Evolutionary conservation across 139 green algal genomes (phyloP), one percentile per base, ranked within the genome.

Genomic region (Haematococcus sp.): DNA sequence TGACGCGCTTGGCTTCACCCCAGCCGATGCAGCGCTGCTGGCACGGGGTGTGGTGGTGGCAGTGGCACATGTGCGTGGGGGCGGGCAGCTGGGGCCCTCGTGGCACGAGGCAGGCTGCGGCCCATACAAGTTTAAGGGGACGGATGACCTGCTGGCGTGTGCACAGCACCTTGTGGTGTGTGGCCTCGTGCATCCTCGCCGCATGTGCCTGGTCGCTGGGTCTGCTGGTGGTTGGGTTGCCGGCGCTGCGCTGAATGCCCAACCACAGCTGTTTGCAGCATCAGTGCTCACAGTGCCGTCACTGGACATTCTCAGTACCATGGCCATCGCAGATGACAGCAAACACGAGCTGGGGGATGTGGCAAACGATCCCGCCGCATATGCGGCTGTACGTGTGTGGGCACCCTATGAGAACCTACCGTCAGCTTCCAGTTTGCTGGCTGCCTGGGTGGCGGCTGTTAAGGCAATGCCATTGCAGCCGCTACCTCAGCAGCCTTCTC

Each of bases 21-120:
- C 68, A 2, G 25, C 49, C 25, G 34, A n/a, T 22, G 23, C 58
- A 2, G 58, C 58, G 4, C 66, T 80, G 55, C 32, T 80, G 66
- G 51, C 27, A 11, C 55, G 55, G 19, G 74, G 74, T 4, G 54
- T 72, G 40, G 30, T 22, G 9, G 54, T 75, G 16, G 76, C 70
- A 25, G 64, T 82, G 43, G 70, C 70, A 13, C 76, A 82, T 46
- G 70, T 82, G 15, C 70, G 76, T 1, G 76, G 76, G 2, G 76
- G 76, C 30, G 70, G 70, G n/a, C 19, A 35, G 22, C 28, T 52
- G 19, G 70, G 70, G 9, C 70, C 76, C 0, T 30, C n/a, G 5
- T 82, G 76, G 76, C 74, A 82, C 32, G 67, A 76, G 63, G 76
- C 44, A 30, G 76, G 70, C 0, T 54, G 64, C 20, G 70, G 61